A percentile compares a stretch with the other conserved stretches of the same genome.
Evolutionary conservation across 768 basidiomycete species (phyloP).

Genomic region (Cystobasidium tubakii): DNA sequence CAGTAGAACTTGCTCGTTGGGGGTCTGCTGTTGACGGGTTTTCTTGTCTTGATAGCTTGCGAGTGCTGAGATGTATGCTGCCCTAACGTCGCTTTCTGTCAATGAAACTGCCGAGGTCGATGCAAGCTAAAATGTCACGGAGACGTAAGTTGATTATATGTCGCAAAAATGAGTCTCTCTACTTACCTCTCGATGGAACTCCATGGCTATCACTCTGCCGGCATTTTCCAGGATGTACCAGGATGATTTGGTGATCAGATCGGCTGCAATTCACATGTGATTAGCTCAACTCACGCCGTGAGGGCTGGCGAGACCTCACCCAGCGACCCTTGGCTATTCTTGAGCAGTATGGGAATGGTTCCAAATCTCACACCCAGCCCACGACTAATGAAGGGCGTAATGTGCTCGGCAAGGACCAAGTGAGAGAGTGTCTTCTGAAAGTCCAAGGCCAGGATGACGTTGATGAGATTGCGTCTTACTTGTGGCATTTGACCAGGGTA

Average conservation of each 20-base stretch:
- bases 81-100: not conserved
- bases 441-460: conserved; percentile 74
- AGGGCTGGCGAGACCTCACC: conserved; percentile 4
- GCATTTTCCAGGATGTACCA: conserved; percentile 62
- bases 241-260: conserved; percentile 66
- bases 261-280: conserved; percentile 50
- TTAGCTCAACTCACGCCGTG: not conserved
- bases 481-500: conserved; percentile 73
- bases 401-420: conserved; percentile 60
- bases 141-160: not conserved
- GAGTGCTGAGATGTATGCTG: not conserved
- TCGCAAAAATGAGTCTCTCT: not conserved
- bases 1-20: conserved; percentile 18
- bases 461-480: conserved; percentile 73
- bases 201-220: conserved; percentile 62
- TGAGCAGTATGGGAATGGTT: conserved; percentile 67
- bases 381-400: conserved; percentile 66
- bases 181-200: conserved; percentile 58
- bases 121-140: not conserved
- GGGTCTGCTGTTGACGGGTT: not conserved
- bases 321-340: conserved; percentile 48
- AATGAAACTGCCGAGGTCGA: not conserved
- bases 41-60: not conserved
- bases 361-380: conserved; percentile 77
- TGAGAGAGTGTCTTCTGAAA: conserved; percentile 62